Conservation (phyloP, 805 yeast species). For the Pichia paraexigua region DNA sequence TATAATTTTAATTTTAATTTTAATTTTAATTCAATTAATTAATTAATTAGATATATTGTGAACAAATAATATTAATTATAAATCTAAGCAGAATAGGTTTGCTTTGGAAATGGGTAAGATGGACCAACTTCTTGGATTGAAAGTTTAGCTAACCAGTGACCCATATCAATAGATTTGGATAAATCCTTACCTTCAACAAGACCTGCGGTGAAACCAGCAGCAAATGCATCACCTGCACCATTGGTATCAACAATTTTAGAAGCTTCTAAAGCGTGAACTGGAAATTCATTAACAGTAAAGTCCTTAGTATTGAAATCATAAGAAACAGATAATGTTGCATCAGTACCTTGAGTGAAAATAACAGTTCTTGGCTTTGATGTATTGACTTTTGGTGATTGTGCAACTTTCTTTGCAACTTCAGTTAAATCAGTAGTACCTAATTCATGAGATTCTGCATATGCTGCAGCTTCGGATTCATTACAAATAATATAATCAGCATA, state of each 20-base stretch:
- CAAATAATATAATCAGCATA: constrained; percentile 90
- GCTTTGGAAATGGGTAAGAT: constrained; percentile 77
- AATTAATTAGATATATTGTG: not conserved
- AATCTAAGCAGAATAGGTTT: constrained; percentile 56
- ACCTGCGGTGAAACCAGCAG: constrained; percentile 91
- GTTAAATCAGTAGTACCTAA: constrained; percentile 52
- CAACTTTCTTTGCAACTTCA: constrained; percentile 76
- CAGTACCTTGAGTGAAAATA: constrained; percentile 91
- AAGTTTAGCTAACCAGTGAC: constrained; percentile 93
- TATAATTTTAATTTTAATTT: not conserved
- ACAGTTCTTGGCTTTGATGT: constrained; percentile 68
- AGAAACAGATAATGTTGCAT: constrained; percentile 75
- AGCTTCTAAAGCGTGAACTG: constrained; percentile 65
- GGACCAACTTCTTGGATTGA: constrained; percentile 95
- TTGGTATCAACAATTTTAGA: constrained; percentile 80
- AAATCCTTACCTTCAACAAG: constrained; percentile 65
- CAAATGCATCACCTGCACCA: constrained; percentile 99
- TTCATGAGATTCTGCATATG: constrained; percentile 83
- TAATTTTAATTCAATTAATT: no score
- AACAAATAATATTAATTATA: not conserved
- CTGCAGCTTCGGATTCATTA: constrained; percentile 94
- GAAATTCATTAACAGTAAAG: constrained; percentile 42
- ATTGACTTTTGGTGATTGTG: constrained; percentile 71
- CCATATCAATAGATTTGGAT: constrained; percentile 59
- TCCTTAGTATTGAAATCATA: constrained; percentile 42